Base-by-base conservation (phyloP, 768 basidiomycete species). In the Rhizopogon vulgaris region DNA sequence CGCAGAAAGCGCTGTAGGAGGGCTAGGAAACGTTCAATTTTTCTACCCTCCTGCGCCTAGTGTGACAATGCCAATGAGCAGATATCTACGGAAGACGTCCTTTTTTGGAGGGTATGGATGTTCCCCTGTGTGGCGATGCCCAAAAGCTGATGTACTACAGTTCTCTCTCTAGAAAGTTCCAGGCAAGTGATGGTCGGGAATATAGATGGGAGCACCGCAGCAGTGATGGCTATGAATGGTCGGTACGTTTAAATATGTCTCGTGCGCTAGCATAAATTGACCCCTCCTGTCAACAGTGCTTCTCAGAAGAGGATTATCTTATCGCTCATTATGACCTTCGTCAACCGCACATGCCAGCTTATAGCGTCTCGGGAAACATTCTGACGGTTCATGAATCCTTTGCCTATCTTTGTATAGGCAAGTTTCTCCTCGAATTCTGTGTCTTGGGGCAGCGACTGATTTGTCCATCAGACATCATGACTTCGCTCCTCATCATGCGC, bases 281-380 rank as follows among this genome's bases (percentile, higher is more conserved):
- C 32, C 38, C 36, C 36, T 49, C 30, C 38, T 8, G 15, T 48
- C 25, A 28, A 12, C 56, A 86, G 84, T 85, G 83, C 55, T 72
- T 78, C 40, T 72, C 73, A 45, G 71, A 72, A 34, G 78, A 80
- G 34, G 76, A 81, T 61, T 69, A 71, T 42, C 52, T 84, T 32
- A 78, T 85, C 22, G 85, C 84, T 15, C 81, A 85, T 57, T 87
- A 84, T 56, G 78, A 81, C 58, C 75, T 86, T 24, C 79, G 79
- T 55, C 75, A 78, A 1, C 70, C 74, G 45, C 70, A 76, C 54
- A 73, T 80, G 48, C 76, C 75, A 36, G 74, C 73, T n/a, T 84
- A 78, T 58, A 73, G 75, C 45, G 76, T 79, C 18, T 84, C 83
- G 32, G 85, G 85, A 11, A 81, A 85, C 59, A 79, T 73, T 17